phyloP scores from a whole-genome alignment of 441 rosid genomes.

The Euphorbia celastroides region DNA sequence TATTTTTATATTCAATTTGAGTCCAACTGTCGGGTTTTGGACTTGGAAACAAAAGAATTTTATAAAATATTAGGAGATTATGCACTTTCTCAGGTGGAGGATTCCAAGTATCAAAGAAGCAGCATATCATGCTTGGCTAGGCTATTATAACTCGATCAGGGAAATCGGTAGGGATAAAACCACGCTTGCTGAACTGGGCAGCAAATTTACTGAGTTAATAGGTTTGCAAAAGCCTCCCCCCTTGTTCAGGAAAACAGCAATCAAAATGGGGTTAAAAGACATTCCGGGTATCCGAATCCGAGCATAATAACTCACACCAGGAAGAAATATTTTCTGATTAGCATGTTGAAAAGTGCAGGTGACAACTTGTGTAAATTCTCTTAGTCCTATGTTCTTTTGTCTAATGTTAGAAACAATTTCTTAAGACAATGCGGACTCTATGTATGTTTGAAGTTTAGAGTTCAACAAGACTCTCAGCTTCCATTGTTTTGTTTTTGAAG shows the following conservation, averaged over 20 bases:
- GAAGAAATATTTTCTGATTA: no score
- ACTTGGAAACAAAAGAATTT: no score
- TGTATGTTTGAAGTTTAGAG: no score
- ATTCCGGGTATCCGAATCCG: conserved; percentile 71
- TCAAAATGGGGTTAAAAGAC: conserved; percentile 90
- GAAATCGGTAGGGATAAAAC: conserved; percentile 86
- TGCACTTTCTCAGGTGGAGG: conserved; percentile 46
- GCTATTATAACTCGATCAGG: conserved; percentile 78
- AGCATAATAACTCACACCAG: no score
- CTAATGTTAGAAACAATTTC: no score
- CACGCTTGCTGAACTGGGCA: conserved; percentile 71
- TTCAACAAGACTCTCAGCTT: no score
- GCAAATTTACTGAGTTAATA: conserved; percentile 59
- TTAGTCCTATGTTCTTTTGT: no score
- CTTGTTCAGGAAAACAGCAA: conserved; percentile 64
- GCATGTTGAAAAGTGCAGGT: no score
- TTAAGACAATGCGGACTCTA: no score
- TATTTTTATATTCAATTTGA: neutral
- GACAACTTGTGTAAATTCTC: no score
- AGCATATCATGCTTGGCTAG: conserved; percentile 95
- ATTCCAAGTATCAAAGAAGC: conserved; percentile 78
- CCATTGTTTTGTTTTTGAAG: no score
- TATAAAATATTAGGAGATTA: no score
- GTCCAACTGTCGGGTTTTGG: neutral
- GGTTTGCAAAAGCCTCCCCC: conserved; percentile 75